phyloP scores from a whole-genome alignment of 2,329 filamentous ascomycete genomes.

The Ilyonectria mors-panacis region DNA sequence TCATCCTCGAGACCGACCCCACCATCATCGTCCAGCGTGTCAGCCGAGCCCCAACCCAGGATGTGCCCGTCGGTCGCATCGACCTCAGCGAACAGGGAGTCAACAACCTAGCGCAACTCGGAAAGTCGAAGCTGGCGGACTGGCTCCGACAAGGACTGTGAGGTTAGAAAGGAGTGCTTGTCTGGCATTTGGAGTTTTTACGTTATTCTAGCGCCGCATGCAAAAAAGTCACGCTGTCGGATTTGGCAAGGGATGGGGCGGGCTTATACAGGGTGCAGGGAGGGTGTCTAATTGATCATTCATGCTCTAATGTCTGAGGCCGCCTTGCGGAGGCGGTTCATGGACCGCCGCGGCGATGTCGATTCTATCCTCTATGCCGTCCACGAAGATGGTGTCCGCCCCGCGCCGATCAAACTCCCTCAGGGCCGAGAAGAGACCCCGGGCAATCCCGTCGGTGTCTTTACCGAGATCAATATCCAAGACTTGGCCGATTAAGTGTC shows the following conservation, averaged over 20 bases:
- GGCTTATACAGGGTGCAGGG: constrained; percentile 45
- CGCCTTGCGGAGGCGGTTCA: constrained; percentile 87
- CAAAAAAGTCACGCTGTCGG: constrained; percentile 43
- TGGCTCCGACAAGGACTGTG: constrained; percentile 88
- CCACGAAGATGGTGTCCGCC: constrained; percentile 89
- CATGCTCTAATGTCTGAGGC: constrained; percentile 73
- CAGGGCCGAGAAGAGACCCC: constrained; percentile 89
- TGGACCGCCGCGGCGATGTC: constrained; percentile 88
- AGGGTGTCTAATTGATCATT: constrained; percentile 52
- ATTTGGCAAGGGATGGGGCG: constrained; percentile 39
- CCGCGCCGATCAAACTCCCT: constrained; percentile 85
- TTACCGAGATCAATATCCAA: constrained; percentile 82
- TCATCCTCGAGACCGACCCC: constrained; percentile 97
- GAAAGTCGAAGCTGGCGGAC: constrained; percentile 91
- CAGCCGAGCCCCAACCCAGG: constrained; percentile 90
- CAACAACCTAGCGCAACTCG: constrained; percentile 93
- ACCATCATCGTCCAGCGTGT: constrained; percentile 94
- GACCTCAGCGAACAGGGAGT: constrained; percentile 96
- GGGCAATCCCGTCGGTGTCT: constrained; percentile 81
- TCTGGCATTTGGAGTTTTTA: constrained; percentile 46
- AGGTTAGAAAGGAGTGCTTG: constrained; percentile 40
- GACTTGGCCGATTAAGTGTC: constrained; percentile 57
- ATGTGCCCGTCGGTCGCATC: constrained; percentile 93
- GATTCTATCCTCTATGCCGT: constrained; percentile 85
- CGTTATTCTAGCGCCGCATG: constrained; percentile 50